These are phyloP conservation scores for Coleophoma crateriformis DNA, from an alignment of 2,329 filamentous ascomycete genomes.

Conservation along the genomic window DNA sequence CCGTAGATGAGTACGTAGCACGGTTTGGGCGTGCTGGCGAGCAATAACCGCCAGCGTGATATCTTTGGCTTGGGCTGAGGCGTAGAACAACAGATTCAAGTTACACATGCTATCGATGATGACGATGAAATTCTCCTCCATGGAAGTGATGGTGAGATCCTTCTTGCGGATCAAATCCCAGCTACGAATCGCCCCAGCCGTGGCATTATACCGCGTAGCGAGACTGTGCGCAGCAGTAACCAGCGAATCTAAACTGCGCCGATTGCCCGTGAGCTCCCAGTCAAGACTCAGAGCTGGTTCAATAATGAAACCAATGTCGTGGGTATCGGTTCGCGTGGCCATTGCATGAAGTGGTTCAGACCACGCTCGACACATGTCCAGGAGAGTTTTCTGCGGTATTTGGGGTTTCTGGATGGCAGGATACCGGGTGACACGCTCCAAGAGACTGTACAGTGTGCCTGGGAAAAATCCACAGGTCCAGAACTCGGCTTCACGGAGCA, in stretches of 20 bases:
- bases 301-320: slow-evolving; percentile 50
- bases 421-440: slow-evolving; percentile 28
- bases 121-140: slow-evolving; percentile 28
- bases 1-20: slow-evolving; percentile 34
- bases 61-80: slow-evolving; percentile 27
- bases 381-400: slow-evolving; percentile 7
- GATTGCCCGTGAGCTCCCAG: slow-evolving; percentile 38
- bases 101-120: slow-evolving; percentile 40
- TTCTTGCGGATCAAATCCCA: slow-evolving; percentile 36
- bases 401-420: slow-evolving; percentile 12
- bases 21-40: slow-evolving; percentile 32
- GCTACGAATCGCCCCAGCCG: slow-evolving; percentile 38
- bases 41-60: slow-evolving; percentile 28
- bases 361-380: slow-evolving; percentile 24
- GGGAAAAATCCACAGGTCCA: slow-evolving; percentile 40
- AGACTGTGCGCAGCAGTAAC: slow-evolving; percentile 38
- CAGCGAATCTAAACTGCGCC: slow-evolving; percentile 32
- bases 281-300: slow-evolving; percentile 39
- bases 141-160: slow-evolving; percentile 19
- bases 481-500: slow-evolving; percentile 28
- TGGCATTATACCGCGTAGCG: slow-evolving; percentile 34
- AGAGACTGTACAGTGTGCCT: slow-evolving; percentile 27
- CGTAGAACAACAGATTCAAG: slow-evolving; percentile 33
- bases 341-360: slow-evolving; percentile 30
- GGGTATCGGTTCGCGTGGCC: slow-evolving; percentile 40